Evolutionary conservation across 2,329 filamentous ascomycete genomes (phyloP).

Genomic region (Cordyceps tenuipes): DNA sequence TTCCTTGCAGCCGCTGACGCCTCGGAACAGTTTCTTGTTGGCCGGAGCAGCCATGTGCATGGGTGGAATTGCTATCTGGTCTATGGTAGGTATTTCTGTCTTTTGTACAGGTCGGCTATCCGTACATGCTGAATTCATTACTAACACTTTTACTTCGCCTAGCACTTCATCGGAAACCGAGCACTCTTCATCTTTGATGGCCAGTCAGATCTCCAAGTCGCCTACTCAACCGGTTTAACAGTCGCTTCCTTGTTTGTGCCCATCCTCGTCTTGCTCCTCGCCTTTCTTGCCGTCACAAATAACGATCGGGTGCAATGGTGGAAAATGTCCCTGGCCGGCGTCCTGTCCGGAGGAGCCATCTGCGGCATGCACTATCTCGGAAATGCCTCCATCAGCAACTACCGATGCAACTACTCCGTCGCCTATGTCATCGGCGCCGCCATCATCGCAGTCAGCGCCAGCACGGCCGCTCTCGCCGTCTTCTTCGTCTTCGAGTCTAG

Average conservation of each 20-base stretch:
- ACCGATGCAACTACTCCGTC: constrained; percentile 52
- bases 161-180: constrained; percentile 78
- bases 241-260: constrained; percentile 73
- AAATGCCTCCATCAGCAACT: constrained; percentile 76
- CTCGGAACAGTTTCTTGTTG: constrained; percentile 46
- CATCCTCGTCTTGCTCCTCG: constrained; percentile 62
- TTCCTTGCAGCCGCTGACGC: not conserved
- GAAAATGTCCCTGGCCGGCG: constrained; percentile 54
- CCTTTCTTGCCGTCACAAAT: constrained; percentile 61
- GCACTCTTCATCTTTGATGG: constrained; percentile 65
- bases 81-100: constrained; percentile 41
- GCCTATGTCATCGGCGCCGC: constrained; percentile 59
- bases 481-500: constrained; percentile 71
- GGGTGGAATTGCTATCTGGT: constrained; percentile 69
- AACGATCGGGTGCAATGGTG: constrained; percentile 48
- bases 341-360: constrained; percentile 64
- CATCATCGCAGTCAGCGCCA: constrained; percentile 64
- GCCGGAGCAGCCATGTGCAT: constrained; percentile 58
- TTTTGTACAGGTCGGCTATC: too few relatives aligned
- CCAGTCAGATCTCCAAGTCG: constrained; percentile 55
- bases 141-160: constrained; percentile 11
- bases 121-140: not conserved
- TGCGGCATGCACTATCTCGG: constrained; percentile 84
- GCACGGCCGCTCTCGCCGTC: constrained; percentile 58
- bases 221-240: constrained; percentile 65